Base-by-base conservation (phyloP, 345 rosid genomes). In the Hibiscus syriacus region DNA sequence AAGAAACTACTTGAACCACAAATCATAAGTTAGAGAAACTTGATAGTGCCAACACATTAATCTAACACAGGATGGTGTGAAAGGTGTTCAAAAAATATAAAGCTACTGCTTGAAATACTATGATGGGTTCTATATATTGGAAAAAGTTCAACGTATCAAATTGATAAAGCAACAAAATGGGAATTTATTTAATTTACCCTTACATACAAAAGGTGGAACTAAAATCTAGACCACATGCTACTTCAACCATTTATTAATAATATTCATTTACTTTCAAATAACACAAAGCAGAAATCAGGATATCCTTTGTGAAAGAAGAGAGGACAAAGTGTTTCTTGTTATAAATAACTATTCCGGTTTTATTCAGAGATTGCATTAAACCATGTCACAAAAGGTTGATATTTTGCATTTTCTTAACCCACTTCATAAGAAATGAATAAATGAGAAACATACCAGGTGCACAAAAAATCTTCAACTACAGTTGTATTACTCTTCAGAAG, bases 381-480 rank as follows among this genome's bases (percentile, higher is more conserved):
- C 43, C 5, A 13, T 20, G 48, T 19, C 48, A 36, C 25, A 7
- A 14, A 59, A 59, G 64, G 38, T 19, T 11, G 8, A 20, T 41
- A 4, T 60, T 36, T 59, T 60, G 48, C 29, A 60, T 20, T 59
- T 19, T 34, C 64, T 36, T 36, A 38, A 60, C 48, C n/a, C 14
- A 36, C 26, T 34, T 36, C 48, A 58, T 39, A 48, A 50, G 36
- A 45, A 74, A 60, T 52, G 11, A 52, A 25, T 52, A 52, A 52
- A 3, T 48, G 55, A 74, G 64, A 68, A 66, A 72, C 73, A 61
- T 84, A 94, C 98, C 92, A 89, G 77, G 69, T 86, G 83, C 60
- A 74, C 74, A 73, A 80, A 92, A 95, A 95, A 77, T 92, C 98
- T 82, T 95, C 99, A 63, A 95, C 92, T 46, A 82, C 64, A 75